Conservation (phyloP, 2,329 filamentous ascomycete genomes). For the Coccinonectria pachysandricola region DNA sequence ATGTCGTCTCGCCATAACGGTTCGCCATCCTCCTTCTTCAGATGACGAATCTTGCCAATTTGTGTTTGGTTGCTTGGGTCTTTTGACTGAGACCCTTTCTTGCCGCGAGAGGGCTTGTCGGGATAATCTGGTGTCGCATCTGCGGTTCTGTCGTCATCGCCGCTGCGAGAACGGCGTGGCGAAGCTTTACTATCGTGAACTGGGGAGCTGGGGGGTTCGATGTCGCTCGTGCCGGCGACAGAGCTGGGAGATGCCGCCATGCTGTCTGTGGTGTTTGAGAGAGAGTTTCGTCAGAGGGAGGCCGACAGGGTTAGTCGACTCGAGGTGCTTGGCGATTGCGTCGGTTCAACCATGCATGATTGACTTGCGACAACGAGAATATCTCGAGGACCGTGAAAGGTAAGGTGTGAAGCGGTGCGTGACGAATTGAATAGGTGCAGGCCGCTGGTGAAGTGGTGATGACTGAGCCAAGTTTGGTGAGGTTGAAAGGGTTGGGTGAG, state of each 20-base stretch:
- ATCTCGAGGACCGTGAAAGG: too few species aligned
- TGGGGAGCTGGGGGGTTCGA: conserved; percentile 37
- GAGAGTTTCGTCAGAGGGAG: conserved; percentile 2
- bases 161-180: conserved; percentile 32
- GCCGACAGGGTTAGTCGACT: conserved; percentile 2
- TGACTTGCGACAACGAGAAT: too few species aligned
- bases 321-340: conserved; percentile 2
- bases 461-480: not conserved
- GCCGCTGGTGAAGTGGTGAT: conserved; percentile 1
- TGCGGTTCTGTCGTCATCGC: conserved; percentile 38
- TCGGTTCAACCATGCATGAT: conserved; percentile 11
- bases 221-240: conserved; percentile 32
- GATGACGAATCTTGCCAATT: conserved; percentile 64
- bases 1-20: conserved; percentile 82
- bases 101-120: conserved; percentile 28
- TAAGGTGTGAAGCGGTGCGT: too few species aligned
- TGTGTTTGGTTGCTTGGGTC: conserved; percentile 27
- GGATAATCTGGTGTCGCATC: conserved; percentile 33
- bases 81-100: conserved; percentile 25
- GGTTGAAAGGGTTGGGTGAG: too few species aligned
- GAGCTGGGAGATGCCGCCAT: conserved; percentile 34
- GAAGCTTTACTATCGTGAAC: conserved; percentile 36
- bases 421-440: not conserved
- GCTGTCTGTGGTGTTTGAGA: conserved; percentile 9
- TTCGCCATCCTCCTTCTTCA: conserved; percentile 84